Conservation (phyloP, 192 early-diverging fungal species). For the Lunasporangiospora selenospora region DNA sequence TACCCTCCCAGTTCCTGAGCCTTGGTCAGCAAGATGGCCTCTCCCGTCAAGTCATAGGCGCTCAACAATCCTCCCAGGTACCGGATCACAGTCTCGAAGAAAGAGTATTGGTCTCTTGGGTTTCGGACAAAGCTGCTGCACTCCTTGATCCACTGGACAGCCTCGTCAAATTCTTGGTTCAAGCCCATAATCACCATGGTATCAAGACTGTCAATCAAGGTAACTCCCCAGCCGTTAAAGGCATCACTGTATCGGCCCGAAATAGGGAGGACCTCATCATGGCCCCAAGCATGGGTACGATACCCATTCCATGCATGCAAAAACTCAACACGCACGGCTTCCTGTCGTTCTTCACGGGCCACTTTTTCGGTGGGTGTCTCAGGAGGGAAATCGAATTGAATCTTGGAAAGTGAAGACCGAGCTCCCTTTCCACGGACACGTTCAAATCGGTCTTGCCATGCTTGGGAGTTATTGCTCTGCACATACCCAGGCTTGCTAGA, state of each 20-base stretch:
- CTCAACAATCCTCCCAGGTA: conserved; percentile 72
- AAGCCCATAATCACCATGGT: conserved; percentile 84
- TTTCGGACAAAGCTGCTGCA: conserved; percentile 53
- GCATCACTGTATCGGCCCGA: conserved; percentile 17
- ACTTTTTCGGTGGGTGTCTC: background rate
- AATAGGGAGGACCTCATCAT: conserved; percentile 66
- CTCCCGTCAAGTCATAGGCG: conserved; percentile 80
- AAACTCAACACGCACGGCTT: conserved; percentile 64
- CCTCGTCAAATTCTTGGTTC: conserved; percentile 71
- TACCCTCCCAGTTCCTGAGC: conserved; percentile 67
- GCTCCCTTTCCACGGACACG: background rate
- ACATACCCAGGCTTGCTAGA: too few species aligned
- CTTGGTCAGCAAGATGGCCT: conserved; percentile 66
- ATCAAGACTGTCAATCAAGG: conserved; percentile 86
- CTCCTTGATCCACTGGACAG: conserved; percentile 61
- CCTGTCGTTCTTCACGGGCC: conserved; percentile 21
- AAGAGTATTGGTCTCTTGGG: conserved; percentile 48
- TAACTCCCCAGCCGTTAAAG: conserved; percentile 63
- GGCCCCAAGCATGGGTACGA: conserved; percentile 70
- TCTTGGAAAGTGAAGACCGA: background rate
- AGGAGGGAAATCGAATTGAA: background rate
- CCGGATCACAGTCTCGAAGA: conserved; percentile 86
- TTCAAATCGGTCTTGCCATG: background rate
- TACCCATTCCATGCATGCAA: conserved; percentile 76
- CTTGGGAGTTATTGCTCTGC: too few species aligned